Evolutionary conservation across 2,329 filamentous ascomycete species (phyloP), one percentile per base, ranked within the genome.

Genomic region (Diaporthe sp.): DNA sequence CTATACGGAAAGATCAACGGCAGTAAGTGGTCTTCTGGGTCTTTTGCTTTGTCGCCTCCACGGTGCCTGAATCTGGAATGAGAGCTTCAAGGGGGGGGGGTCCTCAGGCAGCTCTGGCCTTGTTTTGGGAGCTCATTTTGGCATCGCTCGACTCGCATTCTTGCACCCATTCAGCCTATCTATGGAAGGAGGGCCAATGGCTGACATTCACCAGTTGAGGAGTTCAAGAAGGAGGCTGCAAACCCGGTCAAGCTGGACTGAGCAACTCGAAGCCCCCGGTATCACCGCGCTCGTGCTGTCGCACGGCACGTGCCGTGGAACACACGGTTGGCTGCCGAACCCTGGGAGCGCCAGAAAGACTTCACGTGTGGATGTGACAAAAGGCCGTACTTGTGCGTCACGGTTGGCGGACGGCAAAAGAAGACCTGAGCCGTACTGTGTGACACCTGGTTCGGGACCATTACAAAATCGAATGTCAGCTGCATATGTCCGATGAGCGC

Each of bases 1-100:
- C 76, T 94, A 1, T 94, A 97, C 83, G 89, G 88, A 2, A 86
- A 85, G 70, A 80, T 94, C 35, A 95, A 95, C 80, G 92, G 92
- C 15, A 82, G 63, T 68, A 37, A 68, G 63, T 68, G 47, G 47
- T 51, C 19, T 39, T 13, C 2, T 12, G 25, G 27, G n/a, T n/a
- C n/a, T n/a, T n/a, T n/a, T n/a, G n/a, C 44, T 53, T 17, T 19
- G 42, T 7, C 4, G 13, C 19, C 4, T 27, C 13, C 17, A 22
- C 22, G 30, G 42, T 51, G 63, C 44, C n/a, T 35, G 19, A n/a
- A 44, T 25, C 27, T 27, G 17, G 44, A 9, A 6, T 25, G n/a
- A 25, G 30, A n/a, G 27, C 32, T 47, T 27, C 32, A 27, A 27
- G 13, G 30, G 12, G 8, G 35, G 5, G 35, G 5, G 15, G 30